Percentiles rank a stretch among this genome's conserved stretches.
These are phyloP conservation scores for Corrigiola litoralis DNA, from an alignment of 179 eudicot genomes.

Conservation along the genomic window DNA sequence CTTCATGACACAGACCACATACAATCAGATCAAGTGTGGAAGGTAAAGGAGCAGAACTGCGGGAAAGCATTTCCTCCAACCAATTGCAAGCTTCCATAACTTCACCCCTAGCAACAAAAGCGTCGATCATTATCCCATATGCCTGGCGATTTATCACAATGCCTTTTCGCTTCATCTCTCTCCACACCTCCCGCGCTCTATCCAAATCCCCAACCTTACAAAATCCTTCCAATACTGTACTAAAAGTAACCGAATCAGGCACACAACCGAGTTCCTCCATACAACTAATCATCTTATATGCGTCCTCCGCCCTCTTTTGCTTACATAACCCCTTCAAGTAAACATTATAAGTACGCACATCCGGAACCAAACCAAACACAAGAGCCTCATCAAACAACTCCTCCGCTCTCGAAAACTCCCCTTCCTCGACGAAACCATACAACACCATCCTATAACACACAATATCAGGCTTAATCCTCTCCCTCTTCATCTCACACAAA, in stretches of 20 bases:
- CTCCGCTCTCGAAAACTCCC: slow-evolving; percentile 36
- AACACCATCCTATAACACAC: slow-evolving; percentile 44
- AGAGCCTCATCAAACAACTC: slow-evolving; percentile 61
- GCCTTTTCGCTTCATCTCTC: slow-evolving; percentile 33
- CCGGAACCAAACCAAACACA: slow-evolving; percentile 56
- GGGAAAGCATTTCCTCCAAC: slow-evolving; percentile 31
- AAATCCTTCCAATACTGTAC: slow-evolving; percentile 34
- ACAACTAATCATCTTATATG: slow-evolving; percentile 33
- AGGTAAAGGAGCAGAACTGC: slow-evolving; percentile 17
- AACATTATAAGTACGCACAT: slow-evolving; percentile 48
- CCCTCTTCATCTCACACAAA: slow-evolving; percentile 47
- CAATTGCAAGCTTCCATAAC: slow-evolving; percentile 32
- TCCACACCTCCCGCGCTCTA: slow-evolving; percentile 32
- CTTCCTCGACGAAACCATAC: slow-evolving; percentile 32
- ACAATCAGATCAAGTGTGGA: slow-evolving; percentile 31
- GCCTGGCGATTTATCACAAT: slow-evolving; percentile 17
- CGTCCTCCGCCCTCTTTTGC: slow-evolving; percentile 42
- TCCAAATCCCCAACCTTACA: slow-evolving; percentile 31
- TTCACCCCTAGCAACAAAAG: slow-evolving; percentile 25
- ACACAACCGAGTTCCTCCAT: slow-evolving; percentile 58
- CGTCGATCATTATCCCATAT: slow-evolving; percentile 31
- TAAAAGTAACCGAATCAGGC: slow-evolving; percentile 40
- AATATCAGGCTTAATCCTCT: slow-evolving; percentile 40
- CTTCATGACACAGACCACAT: slow-evolving; percentile 26
- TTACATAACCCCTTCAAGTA: slow-evolving; percentile 46